phyloP scores from a whole-genome alignment of 805 yeast species.

The Ogataea degrootiae region DNA sequence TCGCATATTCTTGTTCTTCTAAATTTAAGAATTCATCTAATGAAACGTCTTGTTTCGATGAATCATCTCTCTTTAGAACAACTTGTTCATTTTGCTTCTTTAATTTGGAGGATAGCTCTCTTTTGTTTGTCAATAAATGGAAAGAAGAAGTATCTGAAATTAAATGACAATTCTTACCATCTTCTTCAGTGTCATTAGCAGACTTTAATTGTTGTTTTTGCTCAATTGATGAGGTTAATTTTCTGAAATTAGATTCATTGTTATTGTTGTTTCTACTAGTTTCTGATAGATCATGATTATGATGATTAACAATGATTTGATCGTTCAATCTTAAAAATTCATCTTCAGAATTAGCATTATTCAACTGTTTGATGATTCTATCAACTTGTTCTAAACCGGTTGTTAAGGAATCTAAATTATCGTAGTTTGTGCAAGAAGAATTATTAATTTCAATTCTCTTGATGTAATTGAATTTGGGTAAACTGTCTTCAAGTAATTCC shows the following conservation, averaged over 20 bases:
- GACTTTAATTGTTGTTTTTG: conserved; percentile 1
- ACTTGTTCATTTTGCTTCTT: neutral
- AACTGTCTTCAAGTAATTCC: conserved; percentile 12
- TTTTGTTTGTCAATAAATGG: conserved; percentile 14
- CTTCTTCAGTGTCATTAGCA: neutral
- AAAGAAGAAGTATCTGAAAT: conserved; percentile 24
- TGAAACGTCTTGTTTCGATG: conserved; percentile 1
- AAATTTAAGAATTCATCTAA: conserved; percentile 21
- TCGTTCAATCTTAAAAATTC: conserved; percentile 14
- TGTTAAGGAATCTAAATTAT: conserved; percentile 14
- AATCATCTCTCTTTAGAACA: conserved; percentile 1
- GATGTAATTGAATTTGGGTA: conserved; percentile 9
- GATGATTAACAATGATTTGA: conserved; percentile 9
- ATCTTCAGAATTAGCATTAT: conserved; percentile 12
- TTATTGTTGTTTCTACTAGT: neutral
- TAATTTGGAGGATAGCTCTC: conserved; percentile 1
- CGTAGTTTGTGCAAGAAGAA: neutral
- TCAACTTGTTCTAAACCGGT: conserved; percentile 30
- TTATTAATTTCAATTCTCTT: conserved; percentile 7
- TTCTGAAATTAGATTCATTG: conserved; percentile 4
- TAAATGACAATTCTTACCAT: conserved; percentile 15
- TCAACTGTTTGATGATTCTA: conserved; percentile 23
- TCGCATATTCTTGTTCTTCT: conserved; percentile 12
- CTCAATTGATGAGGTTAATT: conserved; percentile 3
- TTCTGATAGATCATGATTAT: neutral